These are phyloP conservation scores for Oryza meyeriana DNA, from an alignment of 176 grass and related monocot species.

Conservation along the genomic window DNA sequence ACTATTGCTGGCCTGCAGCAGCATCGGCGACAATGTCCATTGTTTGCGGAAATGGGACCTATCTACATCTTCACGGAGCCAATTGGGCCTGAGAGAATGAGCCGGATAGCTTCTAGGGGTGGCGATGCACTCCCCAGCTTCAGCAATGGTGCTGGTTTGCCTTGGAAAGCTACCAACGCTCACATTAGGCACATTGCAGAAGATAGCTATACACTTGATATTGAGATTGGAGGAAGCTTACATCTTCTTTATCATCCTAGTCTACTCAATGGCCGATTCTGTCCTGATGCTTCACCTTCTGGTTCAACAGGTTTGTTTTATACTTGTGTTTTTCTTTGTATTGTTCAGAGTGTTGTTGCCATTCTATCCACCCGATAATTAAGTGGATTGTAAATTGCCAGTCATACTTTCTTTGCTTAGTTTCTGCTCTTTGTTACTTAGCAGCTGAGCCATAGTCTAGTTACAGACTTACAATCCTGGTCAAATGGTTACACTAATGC, in stretches of 20 bases:
- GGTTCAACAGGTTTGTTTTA: constrained; percentile 75
- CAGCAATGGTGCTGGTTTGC: constrained; percentile 71
- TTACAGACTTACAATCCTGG: background rate
- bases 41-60: constrained; percentile 96
- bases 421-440: constrained; percentile 17
- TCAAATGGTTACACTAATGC: constrained; percentile 8
- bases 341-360: background rate
- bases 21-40: constrained; percentile 58
- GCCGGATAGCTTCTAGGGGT: constrained; percentile 69
- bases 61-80: constrained; percentile 91
- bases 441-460: constrained; percentile 4
- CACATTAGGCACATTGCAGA: constrained; percentile 60
- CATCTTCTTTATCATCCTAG: constrained; percentile 91
- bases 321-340: constrained; percentile 6
- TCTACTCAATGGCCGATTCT: constrained; percentile 73
- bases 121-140: constrained; percentile 84
- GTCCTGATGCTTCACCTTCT: constrained; percentile 87
- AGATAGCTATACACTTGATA: constrained; percentile 61
- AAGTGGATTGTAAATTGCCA: background rate
- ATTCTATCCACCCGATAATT: background rate
- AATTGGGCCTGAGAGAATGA: constrained; percentile 82
- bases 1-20: constrained; percentile 64
- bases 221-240: constrained; percentile 67
- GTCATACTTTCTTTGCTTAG: constrained; percentile 10
- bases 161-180: constrained; percentile 68